Evolutionary conservation across 805 yeast genomes (phyloP), one percentile per base, ranked within the genome.

Genomic region (Grigorovia jiainica): DNA sequence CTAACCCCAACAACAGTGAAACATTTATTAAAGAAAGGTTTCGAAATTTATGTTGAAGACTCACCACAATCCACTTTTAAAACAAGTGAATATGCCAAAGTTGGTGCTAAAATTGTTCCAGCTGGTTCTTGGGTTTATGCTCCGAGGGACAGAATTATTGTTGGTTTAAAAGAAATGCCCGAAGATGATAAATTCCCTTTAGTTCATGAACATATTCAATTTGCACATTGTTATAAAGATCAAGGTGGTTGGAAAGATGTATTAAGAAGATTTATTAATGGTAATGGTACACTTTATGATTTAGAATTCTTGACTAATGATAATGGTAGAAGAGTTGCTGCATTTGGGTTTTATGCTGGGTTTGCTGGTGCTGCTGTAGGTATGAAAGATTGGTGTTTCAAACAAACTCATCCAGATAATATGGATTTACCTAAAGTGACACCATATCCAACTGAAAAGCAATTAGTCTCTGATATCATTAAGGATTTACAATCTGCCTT

Each of bases 321-420:
- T 54, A 79, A 77, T 58, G 97, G 97, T 27, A 83, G 98, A 72
- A 84, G 99, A 68, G 98, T 92, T 21, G 99, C 99, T 35, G 98
- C 98, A 8, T 92, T 92, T 61, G 99, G 99, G 13, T 92, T 77
- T 72, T 89, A 90, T 64, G 98, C 99, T 36, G 99, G 99, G 13
- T 92, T 92, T 63, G 98, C 97, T 6, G 99, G 99, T 57, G 98
- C 99, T 29, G 99, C 98, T 27, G 67, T 92, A 43, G 98, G 98
- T 55, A 72, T 90, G 40, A 77, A 77, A 63, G 95, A 87, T 65
- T 92, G 97, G 96, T 83, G 94, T 40, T 82, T 83, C 68, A 90
- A 90, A 65, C 90, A 85, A 64, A 65, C 78, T 32, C 81, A 84
- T 61, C 45, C 73, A 7, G 85, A 79, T 55, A 58, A 68, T 42